Conservation (phyloP, 2,329 filamentous ascomycete genomes). For the Thermoascus crustaceus region DNA sequence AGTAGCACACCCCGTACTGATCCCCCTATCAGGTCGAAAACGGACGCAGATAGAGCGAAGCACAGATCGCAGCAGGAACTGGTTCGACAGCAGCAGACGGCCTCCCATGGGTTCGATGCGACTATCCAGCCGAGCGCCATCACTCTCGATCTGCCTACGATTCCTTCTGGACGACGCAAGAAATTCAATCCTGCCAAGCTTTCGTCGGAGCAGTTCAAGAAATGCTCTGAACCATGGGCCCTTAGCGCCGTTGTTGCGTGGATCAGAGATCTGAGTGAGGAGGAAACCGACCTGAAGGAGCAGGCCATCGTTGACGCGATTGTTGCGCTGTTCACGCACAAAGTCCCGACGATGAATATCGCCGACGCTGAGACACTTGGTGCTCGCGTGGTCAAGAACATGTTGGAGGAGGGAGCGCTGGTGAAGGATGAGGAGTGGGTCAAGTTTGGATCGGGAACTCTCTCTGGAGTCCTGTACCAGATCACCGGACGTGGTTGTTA, state of each 20-base stretch:
- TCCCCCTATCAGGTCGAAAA: constrained; percentile 84
- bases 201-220: constrained; percentile 69
- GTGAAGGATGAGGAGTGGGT: constrained; percentile 95
- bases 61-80: constrained; percentile 48
- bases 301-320: constrained; percentile 81
- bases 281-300: constrained; percentile 77
- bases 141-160: constrained; percentile 71
- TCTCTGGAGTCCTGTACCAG: constrained; percentile 90
- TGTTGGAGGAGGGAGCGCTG: constrained; percentile 71
- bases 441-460: constrained; percentile 70
- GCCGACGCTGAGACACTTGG: constrained; percentile 88
- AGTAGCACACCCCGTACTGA: constrained; percentile 70
- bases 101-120: constrained; percentile 43
- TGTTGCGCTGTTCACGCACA: constrained; percentile 81
- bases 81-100: constrained; percentile 43
- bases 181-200: constrained; percentile 83
- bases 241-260: constrained; percentile 78
- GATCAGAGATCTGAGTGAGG: constrained; percentile 83
- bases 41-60: constrained; percentile 67
- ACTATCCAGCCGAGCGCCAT: constrained; percentile 42
- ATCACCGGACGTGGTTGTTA: constrained; percentile 89
- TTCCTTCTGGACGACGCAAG: constrained; percentile 70
- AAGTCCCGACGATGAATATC: constrained; percentile 97
- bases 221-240: constrained; percentile 85
- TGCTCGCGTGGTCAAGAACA: constrained; percentile 64